Evolutionary conservation across 2,329 filamentous ascomycete species (phyloP), one percentile per base, ranked within the genome.

Genomic region (Penicillium sp.): DNA sequence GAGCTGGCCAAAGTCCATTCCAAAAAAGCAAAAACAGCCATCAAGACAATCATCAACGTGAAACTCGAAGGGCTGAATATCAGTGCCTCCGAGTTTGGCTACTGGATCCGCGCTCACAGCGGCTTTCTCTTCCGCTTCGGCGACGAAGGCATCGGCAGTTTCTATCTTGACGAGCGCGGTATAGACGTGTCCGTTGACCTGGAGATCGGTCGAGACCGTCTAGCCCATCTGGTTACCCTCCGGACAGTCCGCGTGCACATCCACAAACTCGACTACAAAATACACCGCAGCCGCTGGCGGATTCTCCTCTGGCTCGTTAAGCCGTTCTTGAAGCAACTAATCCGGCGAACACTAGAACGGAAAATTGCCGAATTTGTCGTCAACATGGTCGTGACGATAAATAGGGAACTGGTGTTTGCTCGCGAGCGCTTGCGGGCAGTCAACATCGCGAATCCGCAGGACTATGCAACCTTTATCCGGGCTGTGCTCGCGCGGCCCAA

Each of bases 161-260:
- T 97, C 72, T 83, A 84, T 46, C 83, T 97, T 5, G 93, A 97
- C 70, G 86, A 93, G 63, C 84, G 89, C 20, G 93, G 93, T 18
- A 85, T 97, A 57, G 93, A 97, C 69, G 83, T 97, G 50, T 85
- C 89, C 26, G 76, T 97, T 5, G 91, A 96, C 63, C 76, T 97
- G 0, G 91, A 96, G 67, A 83, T 97, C 52, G 88, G 87, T 48
- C 86, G 86, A 58, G 88, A 92, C 61, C 80, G 82, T 1, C 74
- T 95, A 2, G 92, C 97, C 65, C 85, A 92, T 65, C 88, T 97
- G 11, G 80, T 97, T 8, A 85, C 87, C 0, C 81, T 97, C 5
- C 84, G 85, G 40, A 81, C 81, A 11, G 91, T 96, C 8, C 80
- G 85, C 1, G 92, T 96, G 1, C 82, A 85, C 63, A 89, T 97